phyloP scores from a whole-genome alignment of 116 monocot species.

The Phalaenopsis hybrid region DNA sequence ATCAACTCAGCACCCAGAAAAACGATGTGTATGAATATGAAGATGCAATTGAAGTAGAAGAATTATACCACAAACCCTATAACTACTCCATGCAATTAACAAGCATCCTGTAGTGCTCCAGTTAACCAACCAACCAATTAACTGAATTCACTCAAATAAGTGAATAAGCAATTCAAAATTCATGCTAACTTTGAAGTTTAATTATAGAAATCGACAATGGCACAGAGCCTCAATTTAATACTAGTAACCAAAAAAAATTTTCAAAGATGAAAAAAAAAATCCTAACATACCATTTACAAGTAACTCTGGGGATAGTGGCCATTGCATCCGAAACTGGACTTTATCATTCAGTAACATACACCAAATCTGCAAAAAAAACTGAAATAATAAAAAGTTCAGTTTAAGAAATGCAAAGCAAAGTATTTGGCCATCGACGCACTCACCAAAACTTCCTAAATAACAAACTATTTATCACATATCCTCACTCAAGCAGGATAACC shows the following conservation, averaged over 20 bases:
- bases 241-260: background rate
- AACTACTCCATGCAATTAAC: too few species aligned
- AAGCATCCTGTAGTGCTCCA: too few species aligned
- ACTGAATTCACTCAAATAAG: background rate
- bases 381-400: constrained; percentile 1
- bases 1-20: too few species aligned
- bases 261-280: background rate
- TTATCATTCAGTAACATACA: constrained; percentile 96
- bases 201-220: background rate
- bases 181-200: background rate
- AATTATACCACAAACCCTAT: too few species aligned
- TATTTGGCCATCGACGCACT: background rate
- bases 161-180: background rate
- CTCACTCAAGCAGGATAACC: background rate
- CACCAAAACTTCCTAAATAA: background rate
- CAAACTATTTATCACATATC: background rate
- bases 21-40: too few species aligned
- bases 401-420: background rate
- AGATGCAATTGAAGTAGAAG: too few species aligned
- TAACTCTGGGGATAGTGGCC: constrained; percentile 81
- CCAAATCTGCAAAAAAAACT: constrained; percentile 52
- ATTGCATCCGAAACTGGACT: constrained; percentile 94
- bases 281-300: constrained; percentile 67
- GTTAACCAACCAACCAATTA: too few species aligned
- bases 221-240: background rate